Evolutionary conservation across 139 green algal genomes (phyloP), one percentile per base, ranked within the genome.

Genomic region (Tetradesmus lagerheimii): DNA sequence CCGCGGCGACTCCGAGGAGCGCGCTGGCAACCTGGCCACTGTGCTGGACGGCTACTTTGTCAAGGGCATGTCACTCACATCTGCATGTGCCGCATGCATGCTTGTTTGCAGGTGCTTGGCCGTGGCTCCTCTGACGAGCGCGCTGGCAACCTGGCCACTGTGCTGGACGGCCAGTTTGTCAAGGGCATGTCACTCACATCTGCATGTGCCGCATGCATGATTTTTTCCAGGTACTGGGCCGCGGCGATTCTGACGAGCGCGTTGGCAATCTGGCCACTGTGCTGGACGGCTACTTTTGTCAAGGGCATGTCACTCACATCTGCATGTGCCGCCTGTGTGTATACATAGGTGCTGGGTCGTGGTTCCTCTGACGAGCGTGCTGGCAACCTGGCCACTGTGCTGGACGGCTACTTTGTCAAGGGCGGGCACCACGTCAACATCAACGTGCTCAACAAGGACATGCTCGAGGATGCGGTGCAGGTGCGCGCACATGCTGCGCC

Each of bases 11-110:
- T 77, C 90, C 29, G 0, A 78, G 9, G 86, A 91, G 85, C 91
- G 91, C 39, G 66, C 93, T 18, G 4, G 34, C 84, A 97, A 96
- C 93, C 92, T 97, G 89, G 88, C 90, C 1, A 87, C 89, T 47
- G 91, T 97, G 80, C 93, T 97, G 57, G 95, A 97, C 90, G 95
- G 95, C 66, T 97, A 97, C 91, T 96, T 97, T 81, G 76, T 45
- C 23, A 86, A 91, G 50, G 92, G 92, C 47, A 12, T 62, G 47
- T 20, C 47, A 2, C 47, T 2, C 47, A 8, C 67, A 78, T 11
- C 0, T 0, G 18, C n/a, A 11, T 78, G n/a, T 78, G n/a, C 67
- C 23, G 11, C n/a, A 5, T 23, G 8, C 64, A 6, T 86, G 45
- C 14, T 9, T 31, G 45, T 31, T 0, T 78, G 45, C 71, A 93